Evolutionary conservation across 2,329 filamentous ascomycete species (phyloP), one percentile per base, ranked within the genome.

Genomic region (Beauveria australis): DNA sequence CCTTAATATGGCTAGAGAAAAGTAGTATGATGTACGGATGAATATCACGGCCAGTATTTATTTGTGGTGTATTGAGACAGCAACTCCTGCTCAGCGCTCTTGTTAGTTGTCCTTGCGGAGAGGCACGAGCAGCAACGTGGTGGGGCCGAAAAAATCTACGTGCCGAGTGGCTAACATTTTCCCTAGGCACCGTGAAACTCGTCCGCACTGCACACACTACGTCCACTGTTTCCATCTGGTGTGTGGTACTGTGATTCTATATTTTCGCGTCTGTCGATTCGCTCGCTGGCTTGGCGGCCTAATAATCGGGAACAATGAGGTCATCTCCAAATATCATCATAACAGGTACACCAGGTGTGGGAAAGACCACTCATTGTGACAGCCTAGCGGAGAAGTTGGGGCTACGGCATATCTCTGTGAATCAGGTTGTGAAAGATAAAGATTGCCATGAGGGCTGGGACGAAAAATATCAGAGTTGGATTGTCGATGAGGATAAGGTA

Each of bases 401-500:
- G 1, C 77, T 97, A 65, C 87, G 86, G 68, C 92, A 97, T 73
- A 74, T 99, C 16, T 89, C 89, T 10, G 85, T 99, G 69, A 99
- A 97, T 74, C 85, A 96, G 67, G 80, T 97, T 44, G 92, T 95
- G 63, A 97, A 96, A 75, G 90, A 96, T 64, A 84, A 88, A 66
- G 85, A 82, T 62, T 97, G 92, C 70, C 89, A 94, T 69, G 92
- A 96, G 70, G 89, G 89, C 26, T 96, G 85, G 76, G 91, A 95
- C 67, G 89, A 95, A 48, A 89, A 92, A 72, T 86, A 88, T 59
- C 85, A 91, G 72, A 92, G 89, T 68, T 95, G 89, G 86, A 89
- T 97, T 61, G 92, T 99, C 18, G 93, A 99, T 71, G 94, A 99
- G 74, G 94, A 99, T 71, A 96, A 95, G 82, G 91, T 92, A 70